Evolutionary conservation across 148 eudicot genomes (phyloP), one percentile per base, ranked within the genome.

Genomic region (Silene conica): DNA sequence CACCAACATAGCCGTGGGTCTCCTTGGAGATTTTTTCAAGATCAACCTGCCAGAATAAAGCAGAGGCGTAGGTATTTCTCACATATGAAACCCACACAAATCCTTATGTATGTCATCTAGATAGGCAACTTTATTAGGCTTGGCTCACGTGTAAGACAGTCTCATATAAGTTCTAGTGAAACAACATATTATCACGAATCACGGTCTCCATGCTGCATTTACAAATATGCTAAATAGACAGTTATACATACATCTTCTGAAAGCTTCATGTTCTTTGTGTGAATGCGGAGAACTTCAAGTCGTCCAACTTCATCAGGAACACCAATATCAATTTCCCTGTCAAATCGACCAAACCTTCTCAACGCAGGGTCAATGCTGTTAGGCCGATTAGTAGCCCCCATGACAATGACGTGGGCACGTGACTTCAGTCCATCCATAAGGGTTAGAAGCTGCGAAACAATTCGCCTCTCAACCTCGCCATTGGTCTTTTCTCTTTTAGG

Each of bases 391-490:
- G 97, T 92, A 23, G 97, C 97, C 73, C 97, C 97, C 18, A 92
- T 92, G 21, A 92, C 97, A 82, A 92, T 89, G 52, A 92, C 86
- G 78, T 92, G 97, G 15, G 94, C 97, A 34, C 97, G 88, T 5
- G 97, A 83, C 66, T 92, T 92, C 8, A 92, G 93, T 34, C 97
- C 97, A 78, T 92, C 97, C 97, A 92, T 92, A 66, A 92, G 89
- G 3, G 97, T 92, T 78, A 92, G 74, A 1, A 92, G 97, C 83
- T 92, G 97, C 63, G 97, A 92, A 61, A 92, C 97, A 80, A 92
- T 92, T 55, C 97, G 87, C 79, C 97, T 92, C 83, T 92, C 97
- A 80, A 92, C 97, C 78, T 92, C 97, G 57, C 97, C 97, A 79
- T 92, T 64, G 14, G 97, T 92, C 78, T 92, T 92, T 75, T 92